Evolutionary conservation across 2,329 filamentous ascomycete species (phyloP), one percentile per base, ranked within the genome.

Genomic region (Fusarium sp.): DNA sequence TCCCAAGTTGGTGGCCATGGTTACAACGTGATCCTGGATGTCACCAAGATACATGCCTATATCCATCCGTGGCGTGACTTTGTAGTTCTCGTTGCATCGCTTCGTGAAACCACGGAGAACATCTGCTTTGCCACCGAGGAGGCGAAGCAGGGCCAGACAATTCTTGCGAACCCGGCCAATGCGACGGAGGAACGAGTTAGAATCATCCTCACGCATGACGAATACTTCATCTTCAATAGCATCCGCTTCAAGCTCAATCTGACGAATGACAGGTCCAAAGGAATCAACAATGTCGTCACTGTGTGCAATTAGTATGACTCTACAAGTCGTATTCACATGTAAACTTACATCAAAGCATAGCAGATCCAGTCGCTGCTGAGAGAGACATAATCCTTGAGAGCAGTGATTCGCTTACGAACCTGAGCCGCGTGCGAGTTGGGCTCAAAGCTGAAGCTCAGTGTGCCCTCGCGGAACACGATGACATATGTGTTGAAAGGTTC

Each of bases 21-120:
- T 99, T 68, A 99, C 94, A 60, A 99, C 96, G 88, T 99, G 96
- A 84, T 99, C 96, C 83, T 99, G 96, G 74, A 99, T 98, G 84
- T 99, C 96, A 79, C 94, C 94, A 41, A 99, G 89, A 81, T 99
- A 99, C 79, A 99, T 90, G 28, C 95, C 96, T 75, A 99, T 98
- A 80, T 99, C 96, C 85, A 96, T 96, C 54, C 95, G 93, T 12
- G 96, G 96, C 3, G 96, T 98, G 59, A 98, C 93, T 75, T 94
- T 93, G 86, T 97, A 98, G 74, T 97, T 94, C 80, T 98, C 96
- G 81, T 98, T 99, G 89, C 96, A 99, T 58, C 97, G 94, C 86
- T 99, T 99, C 59, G 96, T 97, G 80, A 99, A 99, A 36, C 96
- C 95, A 77, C 94, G 95, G 78, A 99, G 94, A 66, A 99, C 96